A percentile compares a stretch with the other conserved stretches of the same genome.
Conservation (phyloP, 2,329 filamentous ascomycete species). For the Cytospora piceicola region DNA sequence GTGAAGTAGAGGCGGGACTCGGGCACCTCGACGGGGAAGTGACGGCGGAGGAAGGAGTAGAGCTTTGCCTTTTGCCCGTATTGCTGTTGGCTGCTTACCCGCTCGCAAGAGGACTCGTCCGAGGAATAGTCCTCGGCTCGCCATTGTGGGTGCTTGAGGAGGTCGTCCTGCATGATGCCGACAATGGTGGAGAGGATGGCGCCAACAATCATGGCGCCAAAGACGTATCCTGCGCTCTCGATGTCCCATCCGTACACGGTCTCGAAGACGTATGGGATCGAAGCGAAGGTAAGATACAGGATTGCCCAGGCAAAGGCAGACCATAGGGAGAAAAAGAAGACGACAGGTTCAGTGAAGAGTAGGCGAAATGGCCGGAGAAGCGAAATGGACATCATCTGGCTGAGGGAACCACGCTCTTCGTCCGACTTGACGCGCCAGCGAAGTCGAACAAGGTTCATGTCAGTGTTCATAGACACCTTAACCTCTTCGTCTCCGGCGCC, state of each 20-base stretch:
- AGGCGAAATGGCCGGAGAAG: constrained; percentile 78
- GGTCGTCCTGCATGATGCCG: constrained; percentile 72
- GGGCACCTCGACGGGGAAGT: constrained; percentile 59
- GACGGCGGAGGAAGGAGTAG: constrained; percentile 51
- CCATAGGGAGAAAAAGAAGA: constrained; percentile 89
- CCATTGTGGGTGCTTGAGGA: constrained; percentile 56
- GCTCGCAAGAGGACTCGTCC: constrained; percentile 15
- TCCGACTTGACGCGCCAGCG: constrained; percentile 82
- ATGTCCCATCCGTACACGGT: constrained; percentile 69
- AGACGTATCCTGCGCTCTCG: constrained; percentile 71
- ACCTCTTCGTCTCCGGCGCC: constrained; percentile 34
- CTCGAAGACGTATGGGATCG: constrained; percentile 77
- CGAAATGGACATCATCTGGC: constrained; percentile 73
- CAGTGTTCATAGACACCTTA: background rate
- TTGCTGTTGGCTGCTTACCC: constrained; percentile 32
- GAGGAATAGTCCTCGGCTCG: constrained; percentile 36
- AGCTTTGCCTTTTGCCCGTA: constrained; percentile 38
- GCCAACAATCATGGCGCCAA: constrained; percentile 72
- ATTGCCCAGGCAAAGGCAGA: constrained; percentile 88
- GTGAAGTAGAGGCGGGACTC: constrained; percentile 84
- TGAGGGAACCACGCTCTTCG: constrained; percentile 71
- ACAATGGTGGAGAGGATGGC: constrained; percentile 67
- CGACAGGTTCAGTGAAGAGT: constrained; percentile 74
- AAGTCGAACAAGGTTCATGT: constrained; percentile 54
- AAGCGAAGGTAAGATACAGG: constrained; percentile 81